A percentile compares a stretch with the other conserved stretches of the same genome.
Conservation (phyloP, 495 filamentous ascomycete species). For the Penicillium dipodomyicola region DNA sequence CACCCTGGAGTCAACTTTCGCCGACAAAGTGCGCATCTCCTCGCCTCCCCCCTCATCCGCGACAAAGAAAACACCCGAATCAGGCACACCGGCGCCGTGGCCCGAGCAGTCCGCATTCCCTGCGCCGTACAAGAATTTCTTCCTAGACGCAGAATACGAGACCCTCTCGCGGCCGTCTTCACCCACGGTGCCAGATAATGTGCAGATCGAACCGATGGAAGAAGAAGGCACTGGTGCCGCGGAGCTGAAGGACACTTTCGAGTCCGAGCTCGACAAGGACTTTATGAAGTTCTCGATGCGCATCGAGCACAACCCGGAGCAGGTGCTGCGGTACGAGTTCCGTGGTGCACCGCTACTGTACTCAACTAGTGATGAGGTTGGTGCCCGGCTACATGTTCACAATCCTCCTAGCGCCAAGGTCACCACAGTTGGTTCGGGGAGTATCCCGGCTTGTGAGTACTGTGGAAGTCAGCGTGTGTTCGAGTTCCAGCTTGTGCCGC, state of each 20-base stretch:
- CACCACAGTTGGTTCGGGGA: slow-evolving; percentile 29
- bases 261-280: slow-evolving; percentile 76
- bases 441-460: slow-evolving; percentile 70
- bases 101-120: slow-evolving; percentile 64
- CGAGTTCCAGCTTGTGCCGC: slow-evolving; percentile 85
- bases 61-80: slow-evolving; percentile 33
- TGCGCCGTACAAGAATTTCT: slow-evolving; percentile 66
- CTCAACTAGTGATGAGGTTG: slow-evolving; percentile 69
- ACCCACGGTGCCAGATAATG: slow-evolving; percentile 44
- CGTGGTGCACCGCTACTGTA: slow-evolving; percentile 78
- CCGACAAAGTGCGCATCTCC: slow-evolving; percentile 58
- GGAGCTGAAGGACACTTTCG: slow-evolving; percentile 81
- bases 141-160: slow-evolving; percentile 93
- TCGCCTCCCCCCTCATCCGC: slow-evolving; percentile 41
- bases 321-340: slow-evolving; percentile 91
- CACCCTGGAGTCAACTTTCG: slow-evolving; percentile 69
- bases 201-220: slow-evolving; percentile 57
- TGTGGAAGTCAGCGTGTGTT: slow-evolving; percentile 79
- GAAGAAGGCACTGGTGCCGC: slow-evolving; percentile 49
- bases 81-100: slow-evolving; percentile 60
- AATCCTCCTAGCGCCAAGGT: slow-evolving; percentile 23
- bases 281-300: slow-evolving; percentile 90
- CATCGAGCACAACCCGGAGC: slow-evolving; percentile 87
- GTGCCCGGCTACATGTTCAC: slow-evolving; percentile 54
- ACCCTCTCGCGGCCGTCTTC: slow-evolving; percentile 57